Evolutionary conservation across 2,329 filamentous ascomycete genomes (phyloP).

Genomic region (Talaromyces marneffei): DNA sequence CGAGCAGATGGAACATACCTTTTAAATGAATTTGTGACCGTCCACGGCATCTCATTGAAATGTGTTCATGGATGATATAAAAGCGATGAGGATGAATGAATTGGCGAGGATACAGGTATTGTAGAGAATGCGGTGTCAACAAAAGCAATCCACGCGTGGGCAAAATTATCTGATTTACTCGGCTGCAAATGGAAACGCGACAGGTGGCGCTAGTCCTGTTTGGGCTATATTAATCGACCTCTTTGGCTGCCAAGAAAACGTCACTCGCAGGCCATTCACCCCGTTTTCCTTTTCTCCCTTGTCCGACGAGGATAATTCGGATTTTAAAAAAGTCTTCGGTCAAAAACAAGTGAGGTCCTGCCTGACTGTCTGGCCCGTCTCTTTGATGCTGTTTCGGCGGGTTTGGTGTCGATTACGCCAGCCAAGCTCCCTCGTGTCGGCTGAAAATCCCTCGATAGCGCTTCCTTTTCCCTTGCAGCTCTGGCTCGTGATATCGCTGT

Average conservation of each 20-base stretch:
- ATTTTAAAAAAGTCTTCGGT: too few species aligned
- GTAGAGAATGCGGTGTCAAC: not conserved
- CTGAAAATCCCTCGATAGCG: not conserved
- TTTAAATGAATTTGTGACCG: constrained; percentile 48
- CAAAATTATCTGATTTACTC: constrained; percentile 1
- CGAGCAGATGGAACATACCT: constrained; percentile 28
- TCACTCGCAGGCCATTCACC: constrained; percentile 4
- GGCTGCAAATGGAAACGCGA: constrained; percentile 20
- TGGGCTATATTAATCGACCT: constrained; percentile 13
- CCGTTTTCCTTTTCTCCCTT: not conserved
- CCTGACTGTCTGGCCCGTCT: not conserved
- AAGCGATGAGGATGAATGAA: not conserved
- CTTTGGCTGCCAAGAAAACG: not conserved
- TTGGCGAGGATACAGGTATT: not conserved
- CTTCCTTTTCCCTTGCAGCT: not conserved
- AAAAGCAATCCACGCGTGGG: constrained; percentile 3
- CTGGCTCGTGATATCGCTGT: not conserved
- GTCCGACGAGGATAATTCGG: too few species aligned
- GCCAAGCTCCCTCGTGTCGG: constrained; percentile 6
- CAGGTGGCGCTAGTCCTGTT: constrained; percentile 20
- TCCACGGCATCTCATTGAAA: constrained; percentile 43
- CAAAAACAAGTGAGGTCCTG: not conserved
- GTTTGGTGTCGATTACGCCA: not conserved
- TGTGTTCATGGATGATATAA: not conserved
- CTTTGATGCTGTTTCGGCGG: not conserved